Base-by-base conservation (phyloP, 1,139 yeast species). In the Debaryomycetaceae sp. region DNA sequence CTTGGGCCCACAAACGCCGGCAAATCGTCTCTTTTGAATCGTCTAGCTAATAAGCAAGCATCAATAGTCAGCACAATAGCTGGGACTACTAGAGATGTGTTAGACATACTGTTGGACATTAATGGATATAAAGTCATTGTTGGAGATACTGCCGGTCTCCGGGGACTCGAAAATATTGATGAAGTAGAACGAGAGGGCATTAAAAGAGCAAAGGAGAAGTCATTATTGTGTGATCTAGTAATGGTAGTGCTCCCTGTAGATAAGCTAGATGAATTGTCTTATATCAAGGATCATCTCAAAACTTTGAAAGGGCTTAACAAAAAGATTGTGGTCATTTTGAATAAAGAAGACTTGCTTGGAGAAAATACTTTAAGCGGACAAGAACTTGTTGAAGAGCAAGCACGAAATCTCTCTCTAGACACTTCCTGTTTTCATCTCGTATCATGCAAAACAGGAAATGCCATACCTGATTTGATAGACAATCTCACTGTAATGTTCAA, bases 1-100 rank as follows among this genome's bases (percentile, higher is more conserved):
- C 51, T 91, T 16, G 99, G 98, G 0, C 95, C 96, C 4, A 97
- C 98, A 1, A 92, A 92, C 60, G 97, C 96, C 1, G 99, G 99
- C 0, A 92, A 92, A 57, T 89, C 97, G 2, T 87, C 96, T 0
- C 64, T 92, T 11, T 62, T 92, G 36, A 92, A 94, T 53, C 55
- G 65, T 9, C 63, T 92, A 11, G 88, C 92, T 0, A 76, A 83
- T 44, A 78, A 86, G 37, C 95, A 91, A 31, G 87, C 91, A 9
- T 95, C 97, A 0, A 89, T 92, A 31, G 98, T 94, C 0, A 88
- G 96, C 55, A 81, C 81, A 37, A 78, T 87, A 4, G 95, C 96
- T 1, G 99, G 99, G 0, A 92, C 98, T 0, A 92, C 99, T 0
- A 73, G 99, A 53, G 98, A 92, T 57, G 69, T 87, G 0, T 75